phyloP scores from a whole-genome alignment of 345 rosid genomes.

The Triadica sebifera region DNA sequence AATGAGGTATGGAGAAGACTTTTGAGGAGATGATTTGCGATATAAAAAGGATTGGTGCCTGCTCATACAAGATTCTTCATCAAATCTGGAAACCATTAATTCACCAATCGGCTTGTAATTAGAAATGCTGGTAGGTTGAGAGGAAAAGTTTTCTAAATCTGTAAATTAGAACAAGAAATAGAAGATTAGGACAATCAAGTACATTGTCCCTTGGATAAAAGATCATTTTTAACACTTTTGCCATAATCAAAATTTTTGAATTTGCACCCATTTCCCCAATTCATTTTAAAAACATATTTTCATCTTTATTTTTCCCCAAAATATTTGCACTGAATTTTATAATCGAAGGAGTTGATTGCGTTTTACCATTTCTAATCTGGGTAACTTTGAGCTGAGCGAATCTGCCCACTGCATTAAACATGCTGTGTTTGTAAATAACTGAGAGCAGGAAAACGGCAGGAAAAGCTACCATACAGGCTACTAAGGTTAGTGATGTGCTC shows the following conservation, averaged over 20 bases:
- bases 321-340: too few species aligned
- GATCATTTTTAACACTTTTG: too few species aligned
- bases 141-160: neutral
- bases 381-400: neutral
- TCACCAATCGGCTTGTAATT: conserved; percentile 7
- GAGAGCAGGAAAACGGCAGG: neutral
- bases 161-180: neutral
- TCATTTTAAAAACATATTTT: too few species aligned
- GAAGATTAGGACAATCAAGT: too few species aligned
- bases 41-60: conserved; percentile 3
- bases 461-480: conserved; percentile 6
- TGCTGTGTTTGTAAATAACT: neutral
- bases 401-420: neutral
- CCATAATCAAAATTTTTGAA: too few species aligned
- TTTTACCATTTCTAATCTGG: neutral
- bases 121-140: neutral
- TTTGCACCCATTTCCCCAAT: too few species aligned
- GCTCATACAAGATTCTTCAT: conserved; percentile 21
- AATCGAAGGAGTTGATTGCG: neutral
- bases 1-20: conserved; percentile 17
- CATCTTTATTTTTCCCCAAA: too few species aligned
- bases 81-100: conserved; percentile 12
- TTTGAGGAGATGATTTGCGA: conserved; percentile 2
- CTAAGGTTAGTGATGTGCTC: neutral
- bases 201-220: too few species aligned